Conservation (phyloP, 768 basidiomycete genomes). For the Mrakia frigida region DNA sequence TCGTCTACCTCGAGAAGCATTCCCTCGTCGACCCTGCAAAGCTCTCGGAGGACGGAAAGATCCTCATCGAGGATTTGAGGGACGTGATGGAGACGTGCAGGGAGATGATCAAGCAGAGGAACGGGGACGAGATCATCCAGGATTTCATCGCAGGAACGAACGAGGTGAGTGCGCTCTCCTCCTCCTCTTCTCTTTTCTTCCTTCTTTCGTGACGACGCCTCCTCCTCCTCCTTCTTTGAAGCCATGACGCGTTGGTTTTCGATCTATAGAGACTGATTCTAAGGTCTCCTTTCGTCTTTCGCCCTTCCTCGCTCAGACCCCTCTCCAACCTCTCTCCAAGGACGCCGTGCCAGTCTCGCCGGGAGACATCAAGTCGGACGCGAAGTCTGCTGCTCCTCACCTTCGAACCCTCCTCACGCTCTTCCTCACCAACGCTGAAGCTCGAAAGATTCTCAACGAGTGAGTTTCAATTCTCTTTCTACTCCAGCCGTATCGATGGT, state of each 20-base stretch:
- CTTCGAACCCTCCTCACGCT: constrained; percentile 81
- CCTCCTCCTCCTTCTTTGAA: too few relatives aligned
- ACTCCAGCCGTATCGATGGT: neutral
- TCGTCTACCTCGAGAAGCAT: constrained; percentile 48
- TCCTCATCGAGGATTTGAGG: constrained; percentile 66
- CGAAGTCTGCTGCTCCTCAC: constrained; percentile 55
- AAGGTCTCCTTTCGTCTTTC: neutral
- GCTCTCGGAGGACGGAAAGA: constrained; percentile 70
- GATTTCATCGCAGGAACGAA: constrained; percentile 66
- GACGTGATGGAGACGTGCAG: constrained; percentile 56
- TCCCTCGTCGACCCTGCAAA: constrained; percentile 59
- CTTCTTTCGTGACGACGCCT: neutral
- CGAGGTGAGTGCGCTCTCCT: constrained; percentile 20
- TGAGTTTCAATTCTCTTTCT: neutral
- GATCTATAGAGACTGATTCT: neutral
- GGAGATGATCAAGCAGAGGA: constrained; percentile 63
- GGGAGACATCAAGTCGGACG: constrained; percentile 55
- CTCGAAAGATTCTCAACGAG: constrained; percentile 78
- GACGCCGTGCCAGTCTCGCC: constrained; percentile 36
- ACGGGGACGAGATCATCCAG: constrained; percentile 82
- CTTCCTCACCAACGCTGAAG: constrained; percentile 83
- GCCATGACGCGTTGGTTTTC: neutral
- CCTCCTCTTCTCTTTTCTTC: neutral
- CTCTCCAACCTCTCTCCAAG: constrained; percentile 47
- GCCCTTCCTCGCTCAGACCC: constrained; percentile 25